phyloP scores from a whole-genome alignment of 2,329 filamentous ascomycete genomes.

The Aspergillus amoenus region DNA sequence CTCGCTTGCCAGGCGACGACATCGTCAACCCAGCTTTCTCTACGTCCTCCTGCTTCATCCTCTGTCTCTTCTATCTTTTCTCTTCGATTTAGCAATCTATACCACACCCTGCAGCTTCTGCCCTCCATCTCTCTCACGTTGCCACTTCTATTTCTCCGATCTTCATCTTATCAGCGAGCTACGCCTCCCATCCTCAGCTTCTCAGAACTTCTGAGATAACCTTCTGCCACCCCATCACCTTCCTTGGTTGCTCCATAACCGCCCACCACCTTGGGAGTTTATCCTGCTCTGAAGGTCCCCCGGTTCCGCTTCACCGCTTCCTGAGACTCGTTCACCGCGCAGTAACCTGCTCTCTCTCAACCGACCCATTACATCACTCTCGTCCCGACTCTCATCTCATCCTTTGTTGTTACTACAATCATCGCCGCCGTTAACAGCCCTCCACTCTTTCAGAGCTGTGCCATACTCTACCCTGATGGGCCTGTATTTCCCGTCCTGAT shows the following conservation, averaged over 20 bases:
- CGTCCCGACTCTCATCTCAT: not conserved
- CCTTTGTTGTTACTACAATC: not conserved
- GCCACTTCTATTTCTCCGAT: constrained; percentile 1
- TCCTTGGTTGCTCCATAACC: not conserved
- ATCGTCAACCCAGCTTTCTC: constrained; percentile 21
- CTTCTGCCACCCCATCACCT: not conserved
- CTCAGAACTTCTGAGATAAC: not conserved
- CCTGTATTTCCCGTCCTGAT: constrained; percentile 25
- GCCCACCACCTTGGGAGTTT: constrained; percentile 1
- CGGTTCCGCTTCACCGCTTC: constrained; percentile 23
- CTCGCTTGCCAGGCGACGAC: constrained; percentile 15
- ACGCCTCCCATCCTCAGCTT: not conserved
- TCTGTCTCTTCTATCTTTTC: constrained; percentile 30
- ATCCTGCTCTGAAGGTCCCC: constrained; percentile 9
- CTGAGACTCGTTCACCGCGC: not conserved
- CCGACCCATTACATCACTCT: not conserved
- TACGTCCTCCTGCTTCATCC: constrained; percentile 19
- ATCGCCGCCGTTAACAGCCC: constrained; percentile 1
- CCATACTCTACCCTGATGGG: constrained; percentile 34
- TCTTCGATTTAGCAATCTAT: constrained; percentile 7
- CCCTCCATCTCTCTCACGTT: not conserved
- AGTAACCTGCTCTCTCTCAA: not conserved
- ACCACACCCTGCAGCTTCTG: constrained; percentile 2
- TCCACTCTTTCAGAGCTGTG: not conserved
- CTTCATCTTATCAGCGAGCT: constrained; percentile 7